These are phyloP conservation scores for Tripidium arundinaceum DNA, from an alignment of 202 grass and related monocot species.

Conservation along the genomic window DNA sequence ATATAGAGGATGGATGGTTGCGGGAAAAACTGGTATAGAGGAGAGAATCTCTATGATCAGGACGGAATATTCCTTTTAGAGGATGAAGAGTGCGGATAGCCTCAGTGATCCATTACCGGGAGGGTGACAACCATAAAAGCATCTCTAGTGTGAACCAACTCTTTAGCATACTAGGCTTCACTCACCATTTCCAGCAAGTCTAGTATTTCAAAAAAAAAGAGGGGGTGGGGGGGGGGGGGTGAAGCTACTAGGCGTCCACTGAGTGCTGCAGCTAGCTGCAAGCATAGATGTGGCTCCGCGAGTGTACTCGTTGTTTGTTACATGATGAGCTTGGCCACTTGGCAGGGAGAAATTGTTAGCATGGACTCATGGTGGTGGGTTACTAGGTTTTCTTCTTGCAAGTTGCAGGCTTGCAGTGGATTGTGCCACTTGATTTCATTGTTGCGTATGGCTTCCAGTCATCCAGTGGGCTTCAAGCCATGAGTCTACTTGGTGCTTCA, in stretches of 20 bases:
- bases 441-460: background rate
- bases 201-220: background rate
- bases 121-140: background rate
- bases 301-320: background rate
- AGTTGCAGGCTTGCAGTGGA: background rate
- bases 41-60: too few relatives aligned
- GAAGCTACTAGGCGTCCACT: too few relatives aligned
- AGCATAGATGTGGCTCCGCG: background rate
- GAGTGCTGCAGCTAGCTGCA: background rate
- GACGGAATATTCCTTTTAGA: too few relatives aligned
- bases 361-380: background rate
- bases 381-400: background rate
- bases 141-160: background rate
- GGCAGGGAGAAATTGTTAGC: background rate
- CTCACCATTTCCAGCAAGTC: too few relatives aligned
- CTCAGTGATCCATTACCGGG: background rate
- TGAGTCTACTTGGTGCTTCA: background rate
- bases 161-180: background rate
- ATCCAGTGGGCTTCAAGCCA: background rate
- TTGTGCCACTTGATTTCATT: background rate
- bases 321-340: background rate
- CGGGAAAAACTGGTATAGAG: too few relatives aligned
- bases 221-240: too few relatives aligned
- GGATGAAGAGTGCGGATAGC: too few relatives aligned
- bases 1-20: too few relatives aligned